Evolutionary conservation across 1,284 basidiomycete genomes (phyloP).

Genomic region (Cryptococcus sp.): DNA sequence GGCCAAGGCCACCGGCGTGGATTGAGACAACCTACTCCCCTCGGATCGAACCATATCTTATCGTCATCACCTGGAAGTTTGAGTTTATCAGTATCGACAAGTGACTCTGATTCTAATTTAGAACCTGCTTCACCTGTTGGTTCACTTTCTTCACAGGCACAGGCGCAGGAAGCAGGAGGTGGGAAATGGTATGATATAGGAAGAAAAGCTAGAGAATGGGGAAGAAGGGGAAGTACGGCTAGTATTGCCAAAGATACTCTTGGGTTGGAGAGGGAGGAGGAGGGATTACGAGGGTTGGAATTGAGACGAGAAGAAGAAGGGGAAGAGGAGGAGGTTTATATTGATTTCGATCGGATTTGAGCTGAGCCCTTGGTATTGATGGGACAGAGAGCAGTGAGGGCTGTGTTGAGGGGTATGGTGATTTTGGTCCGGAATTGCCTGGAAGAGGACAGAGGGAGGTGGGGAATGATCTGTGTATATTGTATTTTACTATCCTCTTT

Average conservation of each 20-base stretch:
- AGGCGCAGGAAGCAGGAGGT: too few relatives aligned
- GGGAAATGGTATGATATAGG: too few relatives aligned
- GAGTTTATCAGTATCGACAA: not conserved
- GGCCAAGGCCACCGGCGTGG: not conserved
- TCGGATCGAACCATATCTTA: constrained; percentile 5
- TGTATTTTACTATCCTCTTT: not conserved
- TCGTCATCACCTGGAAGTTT: not conserved
- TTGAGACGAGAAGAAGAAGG: constrained; percentile 1
- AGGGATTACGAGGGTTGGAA: not conserved
- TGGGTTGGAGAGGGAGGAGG: not conserved
- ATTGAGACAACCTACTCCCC: constrained; percentile 16
- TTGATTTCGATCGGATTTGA: constrained; percentile 21
- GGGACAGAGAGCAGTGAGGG: not conserved
- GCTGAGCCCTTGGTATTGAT: not conserved
- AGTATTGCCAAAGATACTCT: not conserved
- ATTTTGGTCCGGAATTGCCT: not conserved
- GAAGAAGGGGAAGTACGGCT: not conserved
- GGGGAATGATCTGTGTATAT: not conserved
- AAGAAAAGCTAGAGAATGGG: not conserved
- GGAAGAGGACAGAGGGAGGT: not conserved
- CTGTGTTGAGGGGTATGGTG: not conserved
- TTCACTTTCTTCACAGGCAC: too few relatives aligned
- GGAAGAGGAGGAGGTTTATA: constrained; percentile 16
- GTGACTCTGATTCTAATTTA: not conserved
- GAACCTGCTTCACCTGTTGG: not conserved